Base-by-base conservation (phyloP, 805 yeast species). In the Saccharomycopsis sp. region DNA sequence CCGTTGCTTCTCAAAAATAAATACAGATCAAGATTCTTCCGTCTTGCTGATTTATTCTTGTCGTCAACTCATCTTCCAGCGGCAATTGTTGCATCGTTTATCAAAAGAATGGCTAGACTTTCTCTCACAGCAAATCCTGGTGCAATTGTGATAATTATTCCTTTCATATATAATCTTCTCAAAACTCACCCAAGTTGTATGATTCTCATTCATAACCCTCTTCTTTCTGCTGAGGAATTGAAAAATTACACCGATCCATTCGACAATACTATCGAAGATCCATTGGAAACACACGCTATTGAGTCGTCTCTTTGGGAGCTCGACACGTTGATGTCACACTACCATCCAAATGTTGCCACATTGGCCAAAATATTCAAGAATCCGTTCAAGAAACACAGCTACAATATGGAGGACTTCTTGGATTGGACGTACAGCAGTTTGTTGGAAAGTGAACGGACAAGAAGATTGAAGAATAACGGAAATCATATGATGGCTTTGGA, bases 121-220 rank as follows among this genome's bases (percentile, higher is more conserved):
- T 76, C 93, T 1, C 69, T 93, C 52, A 77, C 82, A 12, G 85
- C 96, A 1, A 89, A 96, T 25, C 96, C 97, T 1, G 80, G 96
- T 1, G 97, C 97, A 2, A 83, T 89, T 47, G 96, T 93, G 17
- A 82, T 89, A 1, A 79, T 89, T 14, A 79, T 93, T 20, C 98
- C 99, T n/a, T 90, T 94, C 69, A 79, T 91, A 12, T 93, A 93
- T 74, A 93, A 93, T 70, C 78, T 91, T 63, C 72, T 94, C 66
- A 93, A 89, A 69, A 83, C 89, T 66, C 99, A 94, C 72, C 97
- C 97, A 51, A 83, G 92, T 3, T 92, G 97, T 76, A 93, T 92
- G 96, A 75, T 86, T 23, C 75, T 93, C 79, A 78, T 93, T 49
- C 98, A 94, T 67, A 74, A 63, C 59, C 68, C 58, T 0, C 57